Evolutionary conservation across 352 stramenopile genomes (phyloP), one percentile per base, ranked within the genome.

Genomic region (Globisporangium heterothallicum): DNA sequence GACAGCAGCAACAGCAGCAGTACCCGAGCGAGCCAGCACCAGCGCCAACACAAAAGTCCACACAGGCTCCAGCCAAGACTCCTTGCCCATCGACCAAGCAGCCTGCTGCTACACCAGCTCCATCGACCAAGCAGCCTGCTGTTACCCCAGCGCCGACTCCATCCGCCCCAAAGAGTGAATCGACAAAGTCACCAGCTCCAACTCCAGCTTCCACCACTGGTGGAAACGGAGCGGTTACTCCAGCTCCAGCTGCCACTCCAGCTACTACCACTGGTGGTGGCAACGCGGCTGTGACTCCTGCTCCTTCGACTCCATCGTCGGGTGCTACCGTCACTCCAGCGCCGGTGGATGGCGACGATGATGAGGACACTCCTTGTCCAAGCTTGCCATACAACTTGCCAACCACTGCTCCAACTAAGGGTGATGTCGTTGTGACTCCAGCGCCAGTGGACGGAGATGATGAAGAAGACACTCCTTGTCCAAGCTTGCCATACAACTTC

Each of bases 1-100:
- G 44, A 29, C 44, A 50, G 26, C 44, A 50, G 18, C 44, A 50
- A 12, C 44, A 50, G 18, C 43, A 49, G 26, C 43, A 49, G 43
- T 30, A 49, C 25, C 19, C 25, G 9, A 21, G 24, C 27, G 25
- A n/a, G 26, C 43, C 43, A 49, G 44, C 44, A 3, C 44, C 44
- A 9, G 30, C 30, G 30, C 30, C 30, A 36, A 36, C 30, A 16
- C 6, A 34, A 10, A 34, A 6, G 29, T 10, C 29, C 6, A 34
- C 43, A 0, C 22, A 38, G 16, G 3, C n/a, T 5, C 43, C 43
- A 49, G 30, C 30, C 2, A 36, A 36, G 30, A 36, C 30, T 8
- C 30, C 30, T 36, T 8, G 2, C 9, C 30, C 29, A 34, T n/a
- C n/a, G n/a, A 34, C 29, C 10, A 6, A 34, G 29, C n/a, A 24